Conservation (phyloP, 495 filamentous ascomycete genomes). For the Haplographium delicatum region DNA sequence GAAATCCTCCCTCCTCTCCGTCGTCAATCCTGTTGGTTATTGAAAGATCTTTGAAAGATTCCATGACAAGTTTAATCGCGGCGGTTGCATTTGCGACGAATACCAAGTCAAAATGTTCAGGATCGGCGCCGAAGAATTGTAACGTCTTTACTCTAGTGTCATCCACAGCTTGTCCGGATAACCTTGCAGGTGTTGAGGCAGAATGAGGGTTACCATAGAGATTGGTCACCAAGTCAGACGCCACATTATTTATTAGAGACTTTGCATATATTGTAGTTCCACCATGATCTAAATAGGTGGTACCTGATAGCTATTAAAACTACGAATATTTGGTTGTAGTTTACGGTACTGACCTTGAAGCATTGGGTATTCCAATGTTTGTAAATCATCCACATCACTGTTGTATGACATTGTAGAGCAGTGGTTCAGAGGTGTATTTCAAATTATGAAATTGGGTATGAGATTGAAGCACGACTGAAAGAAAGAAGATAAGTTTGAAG, state of each 20-base stretch:
- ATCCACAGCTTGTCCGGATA: constrained; percentile 66
- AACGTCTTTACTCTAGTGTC: constrained; percentile 66
- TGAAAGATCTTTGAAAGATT: constrained; percentile 59
- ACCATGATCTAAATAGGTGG: constrained; percentile 86
- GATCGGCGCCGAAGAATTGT: constrained; percentile 76
- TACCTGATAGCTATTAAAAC: constrained; percentile 39
- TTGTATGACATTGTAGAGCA: constrained; percentile 48
- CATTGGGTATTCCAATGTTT: constrained; percentile 72
- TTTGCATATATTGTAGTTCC: constrained; percentile 78
- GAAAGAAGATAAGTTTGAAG: too few relatives aligned
- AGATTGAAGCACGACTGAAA: too few relatives aligned
- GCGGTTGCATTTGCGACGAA: constrained; percentile 92
- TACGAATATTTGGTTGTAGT: not conserved
- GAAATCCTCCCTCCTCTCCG: constrained; percentile 42
- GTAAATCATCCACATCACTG: constrained; percentile 57
- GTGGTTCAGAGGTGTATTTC: too few relatives aligned
- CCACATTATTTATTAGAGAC: constrained; percentile 72
- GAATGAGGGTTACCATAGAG: constrained; percentile 88
- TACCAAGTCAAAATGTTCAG: constrained; percentile 75
- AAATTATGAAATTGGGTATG: too few relatives aligned
- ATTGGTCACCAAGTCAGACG: constrained; percentile 47
- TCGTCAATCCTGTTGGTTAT: not conserved
- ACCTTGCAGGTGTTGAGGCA: constrained; percentile 69
- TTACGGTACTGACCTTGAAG: constrained; percentile 55
- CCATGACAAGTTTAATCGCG: constrained; percentile 76